These are phyloP conservation scores for Blastomyces percursus DNA, from an alignment of 2,329 filamentous ascomycete species.

Conservation along the genomic window DNA sequence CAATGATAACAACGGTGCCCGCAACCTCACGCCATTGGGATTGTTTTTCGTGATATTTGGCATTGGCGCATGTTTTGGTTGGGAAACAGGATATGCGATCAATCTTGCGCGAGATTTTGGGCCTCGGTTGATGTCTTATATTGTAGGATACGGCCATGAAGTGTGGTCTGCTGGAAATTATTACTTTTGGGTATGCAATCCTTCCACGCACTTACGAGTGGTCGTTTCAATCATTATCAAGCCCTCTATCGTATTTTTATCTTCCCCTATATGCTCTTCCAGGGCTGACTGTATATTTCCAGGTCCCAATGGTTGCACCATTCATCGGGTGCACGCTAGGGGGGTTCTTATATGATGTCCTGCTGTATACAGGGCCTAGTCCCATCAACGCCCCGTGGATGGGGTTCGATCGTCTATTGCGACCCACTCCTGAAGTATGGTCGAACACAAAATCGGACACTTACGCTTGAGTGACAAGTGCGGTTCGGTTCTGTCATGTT, in stretches of 20 bases:
- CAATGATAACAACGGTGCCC: conserved; percentile 40
- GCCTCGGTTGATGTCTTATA: conserved; percentile 54
- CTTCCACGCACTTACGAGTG: background rate
- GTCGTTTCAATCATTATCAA: conserved; percentile 7
- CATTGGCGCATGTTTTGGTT: conserved; percentile 61
- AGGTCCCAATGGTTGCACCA: conserved; percentile 63
- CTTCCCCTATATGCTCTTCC: background rate
- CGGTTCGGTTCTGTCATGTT: background rate
- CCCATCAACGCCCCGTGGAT: conserved; percentile 58
- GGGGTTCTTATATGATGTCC: conserved; percentile 55
- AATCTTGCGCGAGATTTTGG: conserved; percentile 64
- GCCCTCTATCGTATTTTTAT: background rate
- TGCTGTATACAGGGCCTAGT: conserved; percentile 59
- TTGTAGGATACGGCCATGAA: conserved; percentile 55
- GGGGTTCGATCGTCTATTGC: conserved; percentile 47
- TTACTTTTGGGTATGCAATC: conserved; percentile 55
- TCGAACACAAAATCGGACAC: conserved; percentile 13
- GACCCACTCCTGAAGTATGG: conserved; percentile 15
- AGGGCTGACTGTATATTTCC: background rate
- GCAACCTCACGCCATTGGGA: conserved; percentile 47
- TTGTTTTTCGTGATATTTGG: conserved; percentile 65
- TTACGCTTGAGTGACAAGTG: background rate
- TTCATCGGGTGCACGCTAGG: conserved; percentile 55
- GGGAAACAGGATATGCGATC: conserved; percentile 67
- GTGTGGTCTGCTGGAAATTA: conserved; percentile 58